phyloP scores from a whole-genome alignment of 352 stramenopile species.

The Globisporangium parvum region DNA sequence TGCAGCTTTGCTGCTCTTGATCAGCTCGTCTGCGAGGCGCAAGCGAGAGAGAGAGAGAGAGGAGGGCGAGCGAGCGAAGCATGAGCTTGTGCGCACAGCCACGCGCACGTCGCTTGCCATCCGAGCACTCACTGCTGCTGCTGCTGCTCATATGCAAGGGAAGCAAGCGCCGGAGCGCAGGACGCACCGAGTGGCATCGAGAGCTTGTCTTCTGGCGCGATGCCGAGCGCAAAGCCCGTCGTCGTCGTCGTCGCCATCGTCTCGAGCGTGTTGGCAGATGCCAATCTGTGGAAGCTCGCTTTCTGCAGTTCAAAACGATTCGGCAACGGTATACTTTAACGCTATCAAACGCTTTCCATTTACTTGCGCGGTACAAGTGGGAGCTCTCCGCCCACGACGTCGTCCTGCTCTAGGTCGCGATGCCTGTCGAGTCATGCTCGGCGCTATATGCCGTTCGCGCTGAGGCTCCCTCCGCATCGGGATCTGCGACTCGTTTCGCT shows the following conservation, averaged over 20 bases:
- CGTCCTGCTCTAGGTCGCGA: no score
- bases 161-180: neutral
- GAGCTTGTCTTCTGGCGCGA: slow-evolving; percentile 54
- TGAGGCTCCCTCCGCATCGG: no score
- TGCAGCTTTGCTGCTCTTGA: slow-evolving; percentile 27
- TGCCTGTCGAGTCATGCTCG: no score
- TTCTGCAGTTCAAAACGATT: no score
- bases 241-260: slow-evolving; percentile 7
- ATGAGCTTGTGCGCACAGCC: neutral
- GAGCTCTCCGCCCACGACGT: no score
- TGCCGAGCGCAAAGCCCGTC: slow-evolving; percentile 33
- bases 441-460: no score
- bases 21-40: slow-evolving; percentile 27
- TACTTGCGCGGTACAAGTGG: no score
- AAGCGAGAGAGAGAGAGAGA: neutral
- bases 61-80: neutral
- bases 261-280: neutral
- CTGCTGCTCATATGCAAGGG: neutral
- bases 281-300: neutral
- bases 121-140: neutral
- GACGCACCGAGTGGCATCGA: slow-evolving; percentile 39
- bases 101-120: neutral
- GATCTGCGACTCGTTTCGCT: no score
- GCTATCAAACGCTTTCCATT: no score
- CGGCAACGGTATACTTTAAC: no score